These are phyloP conservation scores for Laetiporus sulphureus DNA, from an alignment of 1,284 basidiomycete genomes.

Conservation along the genomic window DNA sequence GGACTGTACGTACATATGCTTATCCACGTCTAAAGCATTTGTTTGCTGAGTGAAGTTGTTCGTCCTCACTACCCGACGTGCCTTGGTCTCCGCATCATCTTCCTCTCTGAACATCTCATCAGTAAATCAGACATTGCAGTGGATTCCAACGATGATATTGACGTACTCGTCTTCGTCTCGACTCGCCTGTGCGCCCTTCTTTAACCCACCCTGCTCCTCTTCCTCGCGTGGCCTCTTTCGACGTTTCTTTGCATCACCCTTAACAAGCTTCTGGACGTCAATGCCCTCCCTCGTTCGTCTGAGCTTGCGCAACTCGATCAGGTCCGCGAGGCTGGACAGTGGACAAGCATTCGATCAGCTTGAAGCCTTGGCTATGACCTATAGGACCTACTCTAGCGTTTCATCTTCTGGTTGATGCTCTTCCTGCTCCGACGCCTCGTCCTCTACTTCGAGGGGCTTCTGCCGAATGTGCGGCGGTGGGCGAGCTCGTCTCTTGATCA, in stretches of 20 bases:
- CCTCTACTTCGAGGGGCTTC: slow-evolving; percentile 35
- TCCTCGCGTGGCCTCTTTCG: slow-evolving; percentile 50
- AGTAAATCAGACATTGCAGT: not conserved
- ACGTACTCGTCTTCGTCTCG: slow-evolving; percentile 56
- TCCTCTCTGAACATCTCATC: slow-evolving; percentile 37
- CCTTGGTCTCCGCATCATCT: slow-evolving; percentile 60
- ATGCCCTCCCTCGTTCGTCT: slow-evolving; percentile 78
- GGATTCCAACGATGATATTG: not conserved
- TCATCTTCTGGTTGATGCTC: slow-evolving; percentile 35
- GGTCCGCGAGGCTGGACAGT: slow-evolving; percentile 60
- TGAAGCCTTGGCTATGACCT: not conserved
- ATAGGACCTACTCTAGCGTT: slow-evolving; percentile 42
- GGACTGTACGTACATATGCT: slow-evolving; percentile 65
- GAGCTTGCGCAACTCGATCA: slow-evolving; percentile 80
- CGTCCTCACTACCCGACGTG: slow-evolving; percentile 68
- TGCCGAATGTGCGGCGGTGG: slow-evolving; percentile 47
- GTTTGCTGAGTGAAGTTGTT: slow-evolving; percentile 98
- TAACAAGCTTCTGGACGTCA: slow-evolving; percentile 77
- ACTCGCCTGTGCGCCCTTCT: slow-evolving; percentile 35
- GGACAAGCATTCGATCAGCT: not conserved
- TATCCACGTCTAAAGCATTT: slow-evolving; percentile 92
- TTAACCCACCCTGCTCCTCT: slow-evolving; percentile 52
- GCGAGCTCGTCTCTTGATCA: slow-evolving; percentile 62
- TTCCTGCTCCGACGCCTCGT: slow-evolving; percentile 23
- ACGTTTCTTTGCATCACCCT: slow-evolving; percentile 75